Base-by-base conservation (phyloP, 2,329 filamentous ascomycete species). In the Thelonectria rubi region DNA sequence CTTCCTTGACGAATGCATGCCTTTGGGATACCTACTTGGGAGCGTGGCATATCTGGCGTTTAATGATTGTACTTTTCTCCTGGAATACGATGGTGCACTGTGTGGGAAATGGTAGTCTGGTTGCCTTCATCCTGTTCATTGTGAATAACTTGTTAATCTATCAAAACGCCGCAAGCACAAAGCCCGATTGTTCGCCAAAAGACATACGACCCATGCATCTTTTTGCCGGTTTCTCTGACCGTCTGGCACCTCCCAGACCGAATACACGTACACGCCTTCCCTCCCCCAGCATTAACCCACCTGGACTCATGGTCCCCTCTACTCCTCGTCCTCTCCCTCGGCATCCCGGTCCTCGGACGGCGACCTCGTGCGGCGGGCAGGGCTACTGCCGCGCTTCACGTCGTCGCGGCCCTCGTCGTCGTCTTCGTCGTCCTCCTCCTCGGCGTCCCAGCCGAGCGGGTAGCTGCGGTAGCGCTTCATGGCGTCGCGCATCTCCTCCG, bases 401-500 rank as follows among this genome's bases (percentile, higher is more conserved):
- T 75, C 74, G 14, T 74, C 72, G 11, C 71, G 66, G 10, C 71
- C 67, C 7, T 75, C 75, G 6, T 75, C 75, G 14, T 75, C 71
- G 11, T 72, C 66, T 9, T 72, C 67, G 21, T 69, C 67, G 26
- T 78, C 70, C 21, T 74, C 75, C 17, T 77, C 77, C 24, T 81
- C 78, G 12, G 34, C 34, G 18, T 81, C 73, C 65, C 77, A 80
- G 18, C 82, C 82, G 26, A 85, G 81, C 3, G 85, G 85, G 63
- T 85, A 77, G 20, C 79, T 78, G 71, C 80, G 82, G 76, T 83
- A 88, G 53, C 78, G 72, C 58, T 80, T 79, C 75, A 88, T 83
- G 63, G 81, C 78, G n/a, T 77, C 77, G 46, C 75, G 77, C 71
- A 86, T 81, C 14, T 84, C 80, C 47, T 87, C 84, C 30, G 78